Base-by-base conservation (phyloP, 2,329 filamentous ascomycete genomes). In the Didymella pomorum region DNA sequence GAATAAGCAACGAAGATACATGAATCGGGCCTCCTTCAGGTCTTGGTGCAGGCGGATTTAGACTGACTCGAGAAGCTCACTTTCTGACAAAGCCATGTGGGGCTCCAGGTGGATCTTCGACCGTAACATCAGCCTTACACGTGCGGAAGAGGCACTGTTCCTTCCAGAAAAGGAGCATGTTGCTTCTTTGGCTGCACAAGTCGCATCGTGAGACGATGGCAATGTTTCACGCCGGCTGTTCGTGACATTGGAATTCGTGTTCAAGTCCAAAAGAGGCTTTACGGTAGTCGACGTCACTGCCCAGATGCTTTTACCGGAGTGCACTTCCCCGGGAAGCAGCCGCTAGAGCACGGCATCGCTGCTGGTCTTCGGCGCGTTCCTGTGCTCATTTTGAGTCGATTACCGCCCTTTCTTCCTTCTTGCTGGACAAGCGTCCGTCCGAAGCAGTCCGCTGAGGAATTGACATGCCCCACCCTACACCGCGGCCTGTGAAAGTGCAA, bases 371-470 rank as follows among this genome's bases (percentile, higher is more conserved):
- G 23, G 52, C 45, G 45, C 28, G 49, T 45, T 52, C n/a, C 21
- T 45, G 37, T 29, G 23, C 31, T 41, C 45, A 54, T 12, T 29
- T 42, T 47, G 35, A 54, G 51, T 57, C 48, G 35, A 56, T 50
- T 48, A 31, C 37, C 47, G 52, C 47, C 42, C 52, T 59, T 52
- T 37, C 31, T 53, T 21, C 35, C 52, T 26, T 41, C 16, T 26
- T 42, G 42, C 46, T 21, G 26, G 41, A 33, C n/a, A 20, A 20
- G 48, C 31, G 44, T 64, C 61, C 56, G 61, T 59, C 56, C 59
- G 57, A 55, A 59, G 37, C 55, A 41, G 63, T 61, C 58, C 59
- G 61, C 54, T 62, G 58, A 61, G 28, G 41, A 64, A 64, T 56
- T 51, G 45, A 41, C 46, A 50, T 31, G 26, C 29, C 42, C 42